phyloP scores from a whole-genome alignment of 345 rosid genomes.

The Pseudoturritis turrita region DNA sequence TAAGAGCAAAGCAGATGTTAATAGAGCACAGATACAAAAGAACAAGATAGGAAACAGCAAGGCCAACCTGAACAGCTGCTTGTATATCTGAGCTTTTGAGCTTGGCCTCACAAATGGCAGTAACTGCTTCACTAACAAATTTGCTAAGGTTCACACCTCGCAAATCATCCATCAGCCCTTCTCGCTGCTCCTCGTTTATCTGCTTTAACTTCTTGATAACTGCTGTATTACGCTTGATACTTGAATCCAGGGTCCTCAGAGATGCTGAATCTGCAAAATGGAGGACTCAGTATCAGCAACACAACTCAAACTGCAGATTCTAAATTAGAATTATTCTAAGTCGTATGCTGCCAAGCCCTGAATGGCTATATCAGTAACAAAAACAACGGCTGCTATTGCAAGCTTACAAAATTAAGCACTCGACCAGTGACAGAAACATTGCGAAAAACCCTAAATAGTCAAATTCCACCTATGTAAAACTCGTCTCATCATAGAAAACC shows the following conservation, averaged over 20 bases:
- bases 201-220: constrained; percentile 88
- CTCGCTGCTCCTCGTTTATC: constrained; percentile 89
- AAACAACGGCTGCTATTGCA: background rate
- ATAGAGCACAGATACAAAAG: background rate
- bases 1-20: background rate
- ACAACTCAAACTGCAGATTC: constrained; percentile 13
- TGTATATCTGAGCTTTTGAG: constrained; percentile 88
- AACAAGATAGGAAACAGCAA: constrained; percentile 4
- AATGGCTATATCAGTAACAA: background rate
- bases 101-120: constrained; percentile 95
- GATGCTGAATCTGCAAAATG: constrained; percentile 63
- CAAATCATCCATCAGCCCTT: constrained; percentile 87
- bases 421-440: background rate
- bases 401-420: background rate
- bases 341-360: background rate
- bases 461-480: background rate
- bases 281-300: constrained; percentile 27
- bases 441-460: background rate
- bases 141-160: constrained; percentile 80
- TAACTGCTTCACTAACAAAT: constrained; percentile 94
- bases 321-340: background rate
- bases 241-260: constrained; percentile 89
- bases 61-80: constrained; percentile 84
- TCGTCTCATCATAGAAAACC: background rate
- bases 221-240: constrained; percentile 94